Base-by-base conservation (phyloP, 1,139 yeast species). In the Diutina rugosa region DNA sequence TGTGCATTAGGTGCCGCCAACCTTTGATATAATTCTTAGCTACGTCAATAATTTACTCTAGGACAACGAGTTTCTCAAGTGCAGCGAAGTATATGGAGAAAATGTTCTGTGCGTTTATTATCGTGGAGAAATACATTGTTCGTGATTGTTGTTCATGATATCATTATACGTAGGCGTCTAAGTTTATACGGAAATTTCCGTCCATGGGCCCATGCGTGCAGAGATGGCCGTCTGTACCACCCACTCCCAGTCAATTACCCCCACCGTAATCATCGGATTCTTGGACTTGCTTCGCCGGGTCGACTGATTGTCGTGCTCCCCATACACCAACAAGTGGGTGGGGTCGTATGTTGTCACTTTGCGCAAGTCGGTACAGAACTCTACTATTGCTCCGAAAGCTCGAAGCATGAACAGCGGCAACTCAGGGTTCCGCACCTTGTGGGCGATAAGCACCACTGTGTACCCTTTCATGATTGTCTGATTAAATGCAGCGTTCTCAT, bases 231-330 rank as follows among this genome's bases (percentile, higher is more conserved):
- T 80, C 61, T 86, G 91, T 0, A 85, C 88, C 1, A 85, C 72
- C 91, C 91, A 85, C 65, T 86, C 91, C 85, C 89, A 84, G 61
- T 79, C 72, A 7, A 82, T 70, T 1, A 77, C 57, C 8, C 69
- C 69, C 21, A 69, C 58, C 8, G 54, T 52, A 2, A 59, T 51
- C 8, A 6, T 10, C 14, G 4, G n/a, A 35, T 28, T 18, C n/a
- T 47, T 57, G 26, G 56, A 57, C 12, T 53, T 51, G 45, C 28
- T 49, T 44, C n/a, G 44, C 48, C 2, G 30, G 12, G 12, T 41
- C 55, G 28, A 8, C 46, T 28, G 46, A 54, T 4, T 41, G 56
- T 54, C 53, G 32, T 55, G 46, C 21, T 61, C 61, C 44, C 60
- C 64, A 30, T 61, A 62, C 5, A 62, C 57, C 52, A 61, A 55